Evolutionary conservation across 2,329 filamentous ascomycete genomes (phyloP).

Genomic region (Sodiomyces alkalinus): DNA sequence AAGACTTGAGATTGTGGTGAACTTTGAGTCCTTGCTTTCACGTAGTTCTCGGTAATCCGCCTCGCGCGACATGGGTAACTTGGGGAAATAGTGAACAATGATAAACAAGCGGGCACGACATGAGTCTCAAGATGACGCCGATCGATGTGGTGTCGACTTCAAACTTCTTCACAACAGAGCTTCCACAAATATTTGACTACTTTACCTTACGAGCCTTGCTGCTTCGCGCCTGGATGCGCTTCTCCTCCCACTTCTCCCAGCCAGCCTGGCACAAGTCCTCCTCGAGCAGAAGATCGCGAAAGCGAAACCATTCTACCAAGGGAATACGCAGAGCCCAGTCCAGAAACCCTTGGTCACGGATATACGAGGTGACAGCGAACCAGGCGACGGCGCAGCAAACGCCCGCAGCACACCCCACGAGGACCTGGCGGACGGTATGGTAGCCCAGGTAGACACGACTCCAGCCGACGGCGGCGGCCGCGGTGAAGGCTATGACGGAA

Average conservation of each 20-base stretch:
- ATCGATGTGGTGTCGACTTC: too few species aligned
- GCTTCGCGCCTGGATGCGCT: conserved; percentile 21
- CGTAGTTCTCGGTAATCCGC: too few species aligned
- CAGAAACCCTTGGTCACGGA: conserved; percentile 54
- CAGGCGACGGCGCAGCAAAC: conserved; percentile 56
- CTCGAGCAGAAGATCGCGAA: conserved; percentile 71
- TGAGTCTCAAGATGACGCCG: too few species aligned
- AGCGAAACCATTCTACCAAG: conserved; percentile 48
- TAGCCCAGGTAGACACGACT: conserved; percentile 87
- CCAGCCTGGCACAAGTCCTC: conserved; percentile 85
- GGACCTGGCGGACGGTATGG: conserved; percentile 75
- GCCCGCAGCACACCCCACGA: conserved; percentile 64
- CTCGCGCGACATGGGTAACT: too few species aligned
- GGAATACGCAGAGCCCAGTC: conserved; percentile 56
- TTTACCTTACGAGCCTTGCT: too few species aligned
- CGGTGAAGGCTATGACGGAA: conserved; percentile 38
- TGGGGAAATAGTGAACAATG: too few species aligned
- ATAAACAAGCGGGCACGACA: too few species aligned
- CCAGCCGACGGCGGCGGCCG: conserved; percentile 56
- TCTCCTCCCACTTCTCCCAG: conserved; percentile 78
- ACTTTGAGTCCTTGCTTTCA: too few species aligned
- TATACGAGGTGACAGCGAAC: conserved; percentile 57
- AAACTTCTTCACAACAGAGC: too few species aligned
- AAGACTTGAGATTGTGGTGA: too few species aligned
- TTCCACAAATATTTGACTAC: too few species aligned